Base-by-base conservation (phyloP, 2,329 filamentous ascomycete species). In the Fusarium buxicola region DNA sequence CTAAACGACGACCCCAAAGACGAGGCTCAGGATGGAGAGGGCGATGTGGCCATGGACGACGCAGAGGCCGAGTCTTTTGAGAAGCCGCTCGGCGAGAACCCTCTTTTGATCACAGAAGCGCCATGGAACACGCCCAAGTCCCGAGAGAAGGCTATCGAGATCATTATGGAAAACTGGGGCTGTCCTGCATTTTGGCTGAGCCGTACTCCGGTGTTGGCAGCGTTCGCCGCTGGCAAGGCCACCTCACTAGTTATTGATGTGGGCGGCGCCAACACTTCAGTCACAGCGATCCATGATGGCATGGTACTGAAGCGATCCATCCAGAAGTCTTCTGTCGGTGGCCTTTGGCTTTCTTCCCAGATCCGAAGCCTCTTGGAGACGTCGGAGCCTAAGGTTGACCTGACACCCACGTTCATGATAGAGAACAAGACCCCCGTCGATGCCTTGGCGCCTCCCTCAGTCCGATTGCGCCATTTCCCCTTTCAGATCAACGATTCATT, bases 101-200 rank as follows among this genome's bases (percentile, higher is more conserved):
- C 95, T 8, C 81, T 99, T 59, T 83, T 99, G 57, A 90, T 99
- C 86, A 97, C 92, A 1, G 95, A 99, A 78, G 91, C 94, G 12
- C 91, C 92, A 10, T 98, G 94, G 94, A 98, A 97, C 78, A 85
- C 88, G 24, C 78, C 86, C 38, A 97, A 97, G 81, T 87, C 91
- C 58, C 86, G 96, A 58, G 95, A 99, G 80, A 96, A 95, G 85
- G 89, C 90, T 35, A 94, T 97, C 71, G 95, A 99, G 80, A 88
- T 98, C 63, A 93, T 92, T 58, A 97, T 99, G 89, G 95, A 99
- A 82, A 92, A 88, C 73, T 99, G 95, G 93, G 94, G 92, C 25
- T 91, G 90, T 53, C 95, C 95, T 15, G 95, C 95, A 6, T 98
- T 97, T 77, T 99, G 94, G 85, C 82, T 98, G 60, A 92, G 92